Percentiles rank a stretch among this genome's conserved stretches.
Evolutionary conservation across 163 green algal genomes (phyloP).

Genomic region (Chloromonas sp.): DNA sequence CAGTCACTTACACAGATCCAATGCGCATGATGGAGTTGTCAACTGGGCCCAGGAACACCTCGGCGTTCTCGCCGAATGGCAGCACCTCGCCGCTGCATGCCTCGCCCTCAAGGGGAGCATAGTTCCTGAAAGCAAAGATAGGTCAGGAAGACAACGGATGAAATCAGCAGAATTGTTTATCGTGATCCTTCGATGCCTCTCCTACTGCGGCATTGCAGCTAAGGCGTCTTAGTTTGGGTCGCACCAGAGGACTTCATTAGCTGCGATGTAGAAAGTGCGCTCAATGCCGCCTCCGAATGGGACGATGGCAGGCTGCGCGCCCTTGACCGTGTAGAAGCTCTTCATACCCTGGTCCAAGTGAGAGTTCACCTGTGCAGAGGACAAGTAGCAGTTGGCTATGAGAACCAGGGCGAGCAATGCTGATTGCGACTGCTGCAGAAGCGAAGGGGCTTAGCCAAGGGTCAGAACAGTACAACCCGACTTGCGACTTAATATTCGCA

Average conservation of each 20-base stretch:
- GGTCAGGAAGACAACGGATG: too few relatives aligned
- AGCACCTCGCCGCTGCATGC: slow-evolving; percentile 1
- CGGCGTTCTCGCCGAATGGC: slow-evolving; percentile 6
- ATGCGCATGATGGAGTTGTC: slow-evolving; percentile 16
- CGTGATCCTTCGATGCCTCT: too few relatives aligned
- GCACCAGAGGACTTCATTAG: slow-evolving; percentile 19
- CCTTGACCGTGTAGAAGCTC: slow-evolving; percentile 20
- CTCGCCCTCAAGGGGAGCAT: slow-evolving; percentile 21
- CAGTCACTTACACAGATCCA: slow-evolving; percentile 24
- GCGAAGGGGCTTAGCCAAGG: too few relatives aligned
- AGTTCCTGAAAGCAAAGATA: slow-evolving; percentile 36
- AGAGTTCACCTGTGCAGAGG: slow-evolving; percentile 16
- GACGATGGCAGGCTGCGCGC: background rate
- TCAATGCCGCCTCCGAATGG: background rate
- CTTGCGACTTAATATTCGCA: too few relatives aligned
- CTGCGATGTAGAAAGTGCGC: slow-evolving; percentile 26
- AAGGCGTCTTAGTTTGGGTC: background rate
- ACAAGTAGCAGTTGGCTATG: background rate
- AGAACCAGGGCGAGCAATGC: too few relatives aligned
- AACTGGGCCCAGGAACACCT: slow-evolving; percentile 1
- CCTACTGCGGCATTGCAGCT: too few relatives aligned
- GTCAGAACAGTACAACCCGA: too few relatives aligned
- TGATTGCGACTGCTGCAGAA: too few relatives aligned
- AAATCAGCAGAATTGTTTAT: too few relatives aligned
- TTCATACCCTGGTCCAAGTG: slow-evolving; percentile 33